Evolutionary conservation across 106 monocot species (phyloP), one percentile per base, ranked within the genome.

Genomic region (Acanthochlamys bracteata): DNA sequence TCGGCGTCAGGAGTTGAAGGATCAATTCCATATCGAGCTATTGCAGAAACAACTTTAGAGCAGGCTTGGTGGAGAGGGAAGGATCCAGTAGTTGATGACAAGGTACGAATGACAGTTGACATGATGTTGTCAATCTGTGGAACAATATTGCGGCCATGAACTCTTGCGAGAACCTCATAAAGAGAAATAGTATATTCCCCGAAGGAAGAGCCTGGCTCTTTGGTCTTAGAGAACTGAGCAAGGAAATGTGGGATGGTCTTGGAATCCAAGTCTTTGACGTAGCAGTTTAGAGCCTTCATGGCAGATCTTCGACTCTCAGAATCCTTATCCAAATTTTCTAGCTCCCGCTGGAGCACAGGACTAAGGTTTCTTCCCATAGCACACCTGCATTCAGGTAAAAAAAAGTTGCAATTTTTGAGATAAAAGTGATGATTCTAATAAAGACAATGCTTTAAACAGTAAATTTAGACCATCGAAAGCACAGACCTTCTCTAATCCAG

Each of bases 31-130:
- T 96, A 91, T n/a, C 95, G 84, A 20, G 95, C 95, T 41, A 96
- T 85, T 0, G 95, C 90, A 8, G 90, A 90, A 45, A 90, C 95
- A 0, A 96, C 95, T 67, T 85, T 96, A 8, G 90, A 79, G 69
- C 95, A 96, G 7, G 95, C 90, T 57, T 96, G 95, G 61, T 96
- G 95, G 11, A 96, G 76, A 4, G 95, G 84, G 49, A 96, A 88
- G 7, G 86, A 90, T 24, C 90, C 84, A 4, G 78, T 87, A 53
- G 84, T 96, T 22, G 84, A 76, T 0, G 87, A 82, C 39, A 96
- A 76, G 7, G 84, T 96, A 20, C 69, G 70, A 43, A 91, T 80
- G 59, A 96, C 83, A 47, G 90, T 85, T 51, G 73, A 68, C 85
- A 96, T 90, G 61, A 96, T 96, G 67, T 82, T 96, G 6, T 71